Evolutionary conservation across 768 basidiomycete genomes (phyloP).

Genomic region (Suillus lakei): DNA sequence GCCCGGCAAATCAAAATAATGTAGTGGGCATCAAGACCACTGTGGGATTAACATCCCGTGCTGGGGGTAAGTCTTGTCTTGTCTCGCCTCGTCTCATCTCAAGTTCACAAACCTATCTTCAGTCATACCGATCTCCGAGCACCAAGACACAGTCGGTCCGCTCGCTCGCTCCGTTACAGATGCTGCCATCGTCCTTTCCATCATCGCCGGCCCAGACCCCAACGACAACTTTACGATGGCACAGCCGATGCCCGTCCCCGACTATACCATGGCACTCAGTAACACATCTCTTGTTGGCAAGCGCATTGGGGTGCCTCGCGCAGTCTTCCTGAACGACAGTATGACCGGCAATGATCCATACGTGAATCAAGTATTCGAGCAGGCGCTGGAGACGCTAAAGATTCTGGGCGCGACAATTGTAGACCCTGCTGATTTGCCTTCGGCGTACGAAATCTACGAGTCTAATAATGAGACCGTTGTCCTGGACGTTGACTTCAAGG

Average conservation of each 20-base stretch:
- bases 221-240: slow-evolving; percentile 59
- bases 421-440: slow-evolving; percentile 67
- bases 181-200: slow-evolving; percentile 57
- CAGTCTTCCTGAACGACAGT: slow-evolving; percentile 35
- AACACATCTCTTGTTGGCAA: slow-evolving; percentile 52
- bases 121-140: slow-evolving; percentile 62
- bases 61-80: slow-evolving; percentile 48
- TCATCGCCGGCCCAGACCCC: slow-evolving; percentile 59
- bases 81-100: background rate
- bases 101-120: background rate
- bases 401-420: slow-evolving; percentile 53
- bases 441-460: slow-evolving; percentile 50
- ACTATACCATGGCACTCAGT: slow-evolving; percentile 58
- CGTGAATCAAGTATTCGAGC: slow-evolving; percentile 43
- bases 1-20: slow-evolving; percentile 56
- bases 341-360: slow-evolving; percentile 32
- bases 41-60: slow-evolving; percentile 62
- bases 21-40: slow-evolving; percentile 65
- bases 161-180: slow-evolving; percentile 58
- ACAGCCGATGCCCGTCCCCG: slow-evolving; percentile 56
- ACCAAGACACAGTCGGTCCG: slow-evolving; percentile 66
- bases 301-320: slow-evolving; percentile 58
- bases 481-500: slow-evolving; percentile 64
- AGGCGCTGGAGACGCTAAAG: slow-evolving; percentile 42
- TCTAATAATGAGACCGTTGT: slow-evolving; percentile 62